These are phyloP conservation scores for Penicillium lagena DNA, from an alignment of 495 filamentous ascomycete species.

Conservation along the genomic window DNA sequence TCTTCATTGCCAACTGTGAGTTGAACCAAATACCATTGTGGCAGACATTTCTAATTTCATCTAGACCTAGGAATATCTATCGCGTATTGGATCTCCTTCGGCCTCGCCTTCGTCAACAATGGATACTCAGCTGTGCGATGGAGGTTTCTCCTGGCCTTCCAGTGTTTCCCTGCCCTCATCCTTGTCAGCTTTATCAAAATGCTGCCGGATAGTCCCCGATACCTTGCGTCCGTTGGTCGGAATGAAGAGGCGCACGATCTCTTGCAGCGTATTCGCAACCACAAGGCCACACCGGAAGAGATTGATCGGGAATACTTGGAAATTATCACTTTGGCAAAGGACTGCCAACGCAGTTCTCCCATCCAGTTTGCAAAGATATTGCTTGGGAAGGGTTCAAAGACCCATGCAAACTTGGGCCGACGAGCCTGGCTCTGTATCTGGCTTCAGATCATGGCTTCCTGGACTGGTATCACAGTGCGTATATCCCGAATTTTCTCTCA, in stretches of 20 bases:
- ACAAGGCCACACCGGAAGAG: slow-evolving; percentile 14
- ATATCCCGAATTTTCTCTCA: neutral
- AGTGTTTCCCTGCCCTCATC: slow-evolving; percentile 46
- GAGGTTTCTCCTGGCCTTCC: slow-evolving; percentile 51
- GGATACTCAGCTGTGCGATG: slow-evolving; percentile 46
- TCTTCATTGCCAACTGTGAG: slow-evolving; percentile 49
- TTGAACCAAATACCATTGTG: neutral
- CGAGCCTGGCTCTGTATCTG: slow-evolving; percentile 44
- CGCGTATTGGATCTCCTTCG: slow-evolving; percentile 59
- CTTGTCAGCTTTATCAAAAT: slow-evolving; percentile 42
- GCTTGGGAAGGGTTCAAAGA: slow-evolving; percentile 22
- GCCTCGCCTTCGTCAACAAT: slow-evolving; percentile 45
- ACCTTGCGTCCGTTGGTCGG: slow-evolving; percentile 30
- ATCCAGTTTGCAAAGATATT: slow-evolving; percentile 32
- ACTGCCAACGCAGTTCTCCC: slow-evolving; percentile 28
- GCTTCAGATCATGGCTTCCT: slow-evolving; percentile 49
- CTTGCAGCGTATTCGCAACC: slow-evolving; percentile 18
- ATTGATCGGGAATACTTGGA: slow-evolving; percentile 36
- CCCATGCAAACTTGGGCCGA: slow-evolving; percentile 27
- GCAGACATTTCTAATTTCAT: slow-evolving; percentile 2
- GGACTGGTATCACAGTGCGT: slow-evolving; percentile 44
- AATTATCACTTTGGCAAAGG: slow-evolving; percentile 25
- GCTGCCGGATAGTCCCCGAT: slow-evolving; percentile 45
- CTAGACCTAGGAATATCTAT: slow-evolving; percentile 52
- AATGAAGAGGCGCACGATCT: slow-evolving; percentile 33